Base-by-base conservation (phyloP, 169 alveolate species). In the Plasmodium adleri region DNA sequence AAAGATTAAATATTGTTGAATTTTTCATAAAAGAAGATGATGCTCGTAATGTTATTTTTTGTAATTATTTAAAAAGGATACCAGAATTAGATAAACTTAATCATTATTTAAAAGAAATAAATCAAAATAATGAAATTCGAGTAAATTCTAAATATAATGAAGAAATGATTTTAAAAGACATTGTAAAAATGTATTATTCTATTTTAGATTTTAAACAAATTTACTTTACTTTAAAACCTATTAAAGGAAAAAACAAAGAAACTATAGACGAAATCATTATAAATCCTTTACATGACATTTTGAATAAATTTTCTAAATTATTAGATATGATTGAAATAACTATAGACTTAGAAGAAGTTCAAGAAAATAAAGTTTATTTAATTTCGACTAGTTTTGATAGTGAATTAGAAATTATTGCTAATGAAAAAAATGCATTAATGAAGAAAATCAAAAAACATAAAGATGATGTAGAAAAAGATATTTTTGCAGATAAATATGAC, bases 1-100 rank as follows among this genome's bases (percentile, higher is more conserved):
- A 91, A 90, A 95, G 99, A 74, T 97, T 97, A 71, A 97, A 97
- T 83, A 95, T 97, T 58, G 99, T 98, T 43, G 99, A 98, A 86
- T 96, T 93, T 26, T 96, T 99, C 83, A 92, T 70, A 88, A 76
- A 71, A 54, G 91, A 88, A 49, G 89, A 88, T 60, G 92, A 70
- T 28, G 50, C 88, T n/a, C 96, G 95, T 22, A 92, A 93, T 60
- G 78, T 87, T 13, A 90, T 95, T 50, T 96, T 92, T 59, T 88
- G 95, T 20, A 88, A 72, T 24, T 93, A 93, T 64, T 78, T 96
- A 73, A 90, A 95, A 88, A 95, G 94, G 72, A 96, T 96, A 54
- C 97, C 95, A 24, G 97, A 96, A 63, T 66, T 96, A 43, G 97
- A 95, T 52, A 95, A 92, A 64, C 74, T 95, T 20, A 94, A 93